A percentile compares a stretch with the other conserved stretches of the same genome.
phyloP scores from a whole-genome alignment of 1,284 basidiomycete species.

The Clitocybe nebularis region DNA sequence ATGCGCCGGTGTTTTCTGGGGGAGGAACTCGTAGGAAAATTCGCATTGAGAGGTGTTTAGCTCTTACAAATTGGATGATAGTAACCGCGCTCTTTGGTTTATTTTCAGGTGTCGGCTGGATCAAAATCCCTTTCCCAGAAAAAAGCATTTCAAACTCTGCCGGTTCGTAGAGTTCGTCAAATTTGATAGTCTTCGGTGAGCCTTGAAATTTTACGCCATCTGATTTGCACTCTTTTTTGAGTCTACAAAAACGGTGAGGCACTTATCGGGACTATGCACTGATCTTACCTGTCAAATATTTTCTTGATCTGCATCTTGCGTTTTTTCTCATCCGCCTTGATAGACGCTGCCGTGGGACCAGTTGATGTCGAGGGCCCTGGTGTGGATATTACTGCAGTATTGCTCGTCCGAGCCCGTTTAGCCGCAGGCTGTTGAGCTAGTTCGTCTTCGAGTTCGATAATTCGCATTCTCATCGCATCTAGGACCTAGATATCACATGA shows the following conservation, averaged over 20 bases:
- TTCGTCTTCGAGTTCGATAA: conserved; percentile 38
- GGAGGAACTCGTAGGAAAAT: background rate
- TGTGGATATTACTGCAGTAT: conserved; percentile 13
- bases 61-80: conserved; percentile 32
- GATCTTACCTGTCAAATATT: conserved; percentile 32
- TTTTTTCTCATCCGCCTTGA: conserved; percentile 37
- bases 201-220: conserved; percentile 39
- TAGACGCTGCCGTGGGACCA: conserved; percentile 18
- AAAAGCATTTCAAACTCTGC: conserved; percentile 35
- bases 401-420: conserved; percentile 25
- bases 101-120: conserved; percentile 31
- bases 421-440: conserved; percentile 26
- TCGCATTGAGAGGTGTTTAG: background rate
- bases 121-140: conserved; percentile 29
- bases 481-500: conserved; percentile 22
- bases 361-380: conserved; percentile 15
- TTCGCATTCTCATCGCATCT: conserved; percentile 34
- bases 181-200: conserved; percentile 30
- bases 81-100: conserved; percentile 36
- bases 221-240: conserved; percentile 41
- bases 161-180: conserved; percentile 33
- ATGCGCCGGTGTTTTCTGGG: conserved; percentile 18
- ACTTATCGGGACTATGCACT: background rate
- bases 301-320: conserved; percentile 35
- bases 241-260: conserved; percentile 15